Conservation (phyloP, 208 protist genomes). For the Crithidia sp. region DNA sequence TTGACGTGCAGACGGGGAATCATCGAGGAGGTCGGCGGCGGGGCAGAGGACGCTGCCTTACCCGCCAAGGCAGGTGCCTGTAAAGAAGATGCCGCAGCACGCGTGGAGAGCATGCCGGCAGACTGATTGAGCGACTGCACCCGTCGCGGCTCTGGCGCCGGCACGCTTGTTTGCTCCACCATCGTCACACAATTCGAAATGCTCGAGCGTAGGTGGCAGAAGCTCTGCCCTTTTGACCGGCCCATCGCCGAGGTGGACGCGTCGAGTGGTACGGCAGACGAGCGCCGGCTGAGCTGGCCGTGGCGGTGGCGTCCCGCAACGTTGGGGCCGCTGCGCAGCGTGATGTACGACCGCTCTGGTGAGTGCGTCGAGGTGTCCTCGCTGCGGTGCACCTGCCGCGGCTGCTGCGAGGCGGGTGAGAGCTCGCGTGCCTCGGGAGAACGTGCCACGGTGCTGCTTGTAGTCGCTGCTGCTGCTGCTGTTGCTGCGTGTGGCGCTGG, state of each 20-base stretch:
- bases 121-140: slow-evolving; percentile 40
- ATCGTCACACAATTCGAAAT: slow-evolving; percentile 14
- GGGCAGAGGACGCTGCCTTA: background rate
- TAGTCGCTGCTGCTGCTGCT: background rate
- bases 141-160: slow-evolving; percentile 37
- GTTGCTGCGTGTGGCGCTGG: background rate
- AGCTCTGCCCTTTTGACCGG: slow-evolving; percentile 12
- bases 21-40: slow-evolving; percentile 1
- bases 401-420: slow-evolving; percentile 6
- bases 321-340: slow-evolving; percentile 11
- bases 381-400: slow-evolving; percentile 18
- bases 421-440: background rate
- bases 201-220: slow-evolving; percentile 23
- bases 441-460: background rate
- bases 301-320: slow-evolving; percentile 22
- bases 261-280: slow-evolving; percentile 14
- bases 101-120: slow-evolving; percentile 16
- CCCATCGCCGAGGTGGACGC: slow-evolving; percentile 8
- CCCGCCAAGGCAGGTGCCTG: background rate
- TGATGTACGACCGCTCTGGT: slow-evolving; percentile 30
- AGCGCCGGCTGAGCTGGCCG: slow-evolving; percentile 2
- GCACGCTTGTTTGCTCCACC: slow-evolving; percentile 28
- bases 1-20: slow-evolving; percentile 80
- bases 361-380: slow-evolving; percentile 8
- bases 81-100: no score